Percentiles rank a stretch among this genome's conserved stretches.
These are phyloP conservation scores for Papiliotrema laurentii DNA, from an alignment of 1,284 basidiomycete species.

Conservation along the genomic window DNA sequence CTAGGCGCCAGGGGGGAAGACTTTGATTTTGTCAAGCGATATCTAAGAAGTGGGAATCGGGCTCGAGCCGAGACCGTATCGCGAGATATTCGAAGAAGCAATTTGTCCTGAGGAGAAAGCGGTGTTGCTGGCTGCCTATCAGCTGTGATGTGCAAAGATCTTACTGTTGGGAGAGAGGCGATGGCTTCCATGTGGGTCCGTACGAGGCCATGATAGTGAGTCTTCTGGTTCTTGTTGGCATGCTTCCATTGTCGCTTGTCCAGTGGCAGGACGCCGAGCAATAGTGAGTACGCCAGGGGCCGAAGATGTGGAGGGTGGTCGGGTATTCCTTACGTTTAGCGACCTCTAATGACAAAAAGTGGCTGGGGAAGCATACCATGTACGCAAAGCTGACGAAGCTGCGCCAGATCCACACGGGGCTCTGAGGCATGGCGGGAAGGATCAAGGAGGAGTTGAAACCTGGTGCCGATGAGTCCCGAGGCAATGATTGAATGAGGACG, in stretches of 20 bases:
- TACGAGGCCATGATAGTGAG: constrained; percentile 29
- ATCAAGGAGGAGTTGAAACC: constrained; percentile 44
- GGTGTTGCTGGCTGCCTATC: too few species aligned
- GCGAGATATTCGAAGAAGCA: background rate
- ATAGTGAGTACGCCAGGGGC: constrained; percentile 39
- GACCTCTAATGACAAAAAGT: background rate
- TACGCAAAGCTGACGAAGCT: constrained; percentile 36
- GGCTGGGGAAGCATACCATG: constrained; percentile 25
- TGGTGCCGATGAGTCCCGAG: too few species aligned
- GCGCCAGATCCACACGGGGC: constrained; percentile 29
- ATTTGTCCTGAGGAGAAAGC: background rate
- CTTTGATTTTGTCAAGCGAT: too few species aligned
- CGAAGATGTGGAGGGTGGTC: constrained; percentile 41
- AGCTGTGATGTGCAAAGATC: too few species aligned
- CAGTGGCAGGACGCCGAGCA: constrained; percentile 34
- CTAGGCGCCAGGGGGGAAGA: too few species aligned
- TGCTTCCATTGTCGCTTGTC: constrained; percentile 38
- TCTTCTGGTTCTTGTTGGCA: constrained; percentile 16
- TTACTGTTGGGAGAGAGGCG: background rate
- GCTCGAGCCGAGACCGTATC: background rate
- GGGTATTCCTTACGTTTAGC: constrained; percentile 38
- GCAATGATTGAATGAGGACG: too few species aligned
- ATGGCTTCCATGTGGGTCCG: background rate
- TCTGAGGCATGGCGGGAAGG: constrained; percentile 28
- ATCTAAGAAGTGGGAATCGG: too few species aligned